Conservation (phyloP, 345 rosid genomes). For the sweet orange (Citrus sinensis) region DNA sequence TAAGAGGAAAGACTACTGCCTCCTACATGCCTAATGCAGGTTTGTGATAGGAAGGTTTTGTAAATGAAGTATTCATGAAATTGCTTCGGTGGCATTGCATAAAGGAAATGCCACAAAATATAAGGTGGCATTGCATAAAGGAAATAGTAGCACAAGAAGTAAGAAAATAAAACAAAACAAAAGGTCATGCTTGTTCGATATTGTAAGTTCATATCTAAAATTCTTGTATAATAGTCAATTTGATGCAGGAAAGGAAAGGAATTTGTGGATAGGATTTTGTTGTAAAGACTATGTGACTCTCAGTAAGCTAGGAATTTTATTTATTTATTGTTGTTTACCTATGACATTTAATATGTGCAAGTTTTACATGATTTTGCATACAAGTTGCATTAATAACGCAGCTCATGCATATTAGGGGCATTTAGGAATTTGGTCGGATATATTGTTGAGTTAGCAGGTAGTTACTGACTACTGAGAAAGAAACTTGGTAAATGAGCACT, state of each 20-base stretch:
- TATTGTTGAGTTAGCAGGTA: too few species aligned
- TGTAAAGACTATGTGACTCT: too few species aligned
- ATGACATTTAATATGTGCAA: too few species aligned
- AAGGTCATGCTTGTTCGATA: not conserved
- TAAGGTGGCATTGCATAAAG: not conserved
- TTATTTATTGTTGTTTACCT: too few species aligned
- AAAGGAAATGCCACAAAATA: not conserved
- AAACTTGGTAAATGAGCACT: too few species aligned
- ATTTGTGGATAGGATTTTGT: too few species aligned
- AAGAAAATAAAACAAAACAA: not conserved
- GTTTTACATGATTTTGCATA: too few species aligned
- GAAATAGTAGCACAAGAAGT: not conserved
- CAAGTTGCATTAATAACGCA: too few species aligned
- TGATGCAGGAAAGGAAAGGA: not conserved
- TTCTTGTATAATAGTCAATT: not conserved
- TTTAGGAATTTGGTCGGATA: too few species aligned
- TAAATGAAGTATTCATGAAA: not conserved
- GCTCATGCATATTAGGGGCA: too few species aligned
- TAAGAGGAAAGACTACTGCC: slow-evolving; percentile 3
- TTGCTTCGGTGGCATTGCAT: not conserved
- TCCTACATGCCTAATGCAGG: not conserved
- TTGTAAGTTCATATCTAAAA: not conserved
- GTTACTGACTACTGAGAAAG: too few species aligned
- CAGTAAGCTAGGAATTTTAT: too few species aligned
- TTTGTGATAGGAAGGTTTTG: slow-evolving; percentile 1